Conservation (phyloP, 331 rosid genomes). For the Malus hybrid region DNA sequence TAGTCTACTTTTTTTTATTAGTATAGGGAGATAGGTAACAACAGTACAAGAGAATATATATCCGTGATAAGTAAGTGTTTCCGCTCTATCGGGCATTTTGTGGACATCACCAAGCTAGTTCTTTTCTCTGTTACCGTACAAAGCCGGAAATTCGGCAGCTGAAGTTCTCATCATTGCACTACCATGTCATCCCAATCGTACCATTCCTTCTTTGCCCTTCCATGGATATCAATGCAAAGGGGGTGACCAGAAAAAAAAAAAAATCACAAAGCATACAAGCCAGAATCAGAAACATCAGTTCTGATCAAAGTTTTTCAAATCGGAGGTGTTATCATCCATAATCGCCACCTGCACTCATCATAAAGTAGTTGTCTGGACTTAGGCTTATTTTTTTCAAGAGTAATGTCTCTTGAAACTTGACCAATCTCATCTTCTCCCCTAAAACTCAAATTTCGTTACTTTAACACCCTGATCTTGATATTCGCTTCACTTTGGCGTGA, state of each 20-base stretch:
- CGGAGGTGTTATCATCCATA: conserved; percentile 90
- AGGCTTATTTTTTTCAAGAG: too few species aligned
- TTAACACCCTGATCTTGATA: too few species aligned
- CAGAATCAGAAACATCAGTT: conserved; percentile 83
- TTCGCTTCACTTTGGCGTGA: too few species aligned
- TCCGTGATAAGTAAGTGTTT: too few species aligned
- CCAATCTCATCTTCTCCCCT: too few species aligned
- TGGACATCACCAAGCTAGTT: too few species aligned
- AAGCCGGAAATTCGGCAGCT: conserved; percentile 86
- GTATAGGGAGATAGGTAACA: too few species aligned
- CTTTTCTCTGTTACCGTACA: conserved; percentile 8
- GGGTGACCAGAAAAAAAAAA: conserved; percentile 76
- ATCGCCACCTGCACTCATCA: conserved; percentile 91
- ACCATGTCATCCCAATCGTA: conserved; percentile 83
- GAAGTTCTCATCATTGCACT: conserved; percentile 91
- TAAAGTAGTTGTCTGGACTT: conserved; percentile 20
- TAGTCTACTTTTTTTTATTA: too few species aligned
- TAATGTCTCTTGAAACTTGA: too few species aligned
- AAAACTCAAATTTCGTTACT: too few species aligned
- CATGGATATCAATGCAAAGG: conserved; percentile 70
- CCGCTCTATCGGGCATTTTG: too few species aligned
- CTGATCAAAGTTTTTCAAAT: conserved; percentile 51
- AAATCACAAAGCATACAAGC: conserved; percentile 67
- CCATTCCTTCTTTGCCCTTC: conserved; percentile 91
- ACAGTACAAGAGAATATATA: too few species aligned